A percentile compares a stretch with the other conserved stretches of the same genome.
These are phyloP conservation scores for Fusarium veterinarium DNA, from an alignment of 2,329 filamentous ascomycete genomes.

Conservation along the genomic window DNA sequence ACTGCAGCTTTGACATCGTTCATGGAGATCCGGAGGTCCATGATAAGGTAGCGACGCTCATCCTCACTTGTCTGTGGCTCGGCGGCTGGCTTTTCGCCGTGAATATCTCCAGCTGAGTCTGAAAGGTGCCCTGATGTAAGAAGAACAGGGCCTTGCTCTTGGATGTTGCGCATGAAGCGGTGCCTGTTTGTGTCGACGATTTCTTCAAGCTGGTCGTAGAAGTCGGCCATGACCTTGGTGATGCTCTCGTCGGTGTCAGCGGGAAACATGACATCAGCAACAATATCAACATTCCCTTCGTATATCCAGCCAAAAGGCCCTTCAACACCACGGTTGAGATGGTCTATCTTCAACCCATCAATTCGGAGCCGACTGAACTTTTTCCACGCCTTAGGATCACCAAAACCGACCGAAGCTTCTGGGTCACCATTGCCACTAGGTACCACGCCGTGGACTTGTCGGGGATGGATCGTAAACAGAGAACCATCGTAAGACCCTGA, in stretches of 20 bases:
- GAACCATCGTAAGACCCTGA: constrained; percentile 96
- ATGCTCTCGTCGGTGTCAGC: constrained; percentile 88
- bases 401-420: constrained; percentile 65
- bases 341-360: constrained; percentile 93
- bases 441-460: constrained; percentile 85
- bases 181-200: constrained; percentile 85
- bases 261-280: constrained; percentile 95
- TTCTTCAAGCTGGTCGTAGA: constrained; percentile 95
- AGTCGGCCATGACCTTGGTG: constrained; percentile 94
- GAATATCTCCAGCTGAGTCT: constrained; percentile 42
- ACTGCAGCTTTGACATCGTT: constrained; percentile 95
- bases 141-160: constrained; percentile 44
- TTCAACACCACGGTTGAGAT: constrained; percentile 91
- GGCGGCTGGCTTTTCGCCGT: constrained; percentile 7
- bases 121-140: constrained; percentile 50
- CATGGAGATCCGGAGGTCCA: constrained; percentile 94
- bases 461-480: constrained; percentile 94
- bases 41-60: constrained; percentile 84
- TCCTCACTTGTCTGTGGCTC: constrained; percentile 55
- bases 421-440: constrained; percentile 63
- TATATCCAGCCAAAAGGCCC: constrained; percentile 98
- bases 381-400: constrained; percentile 84
- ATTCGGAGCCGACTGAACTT: constrained; percentile 94
- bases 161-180: constrained; percentile 65
- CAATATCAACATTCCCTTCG: constrained; percentile 95